Percentiles rank a stretch among this genome's conserved stretches.
These are phyloP conservation scores for Cryptococcus depauperatus DNA, from an alignment of 1,284 basidiomycete genomes.

Conservation along the genomic window DNA sequence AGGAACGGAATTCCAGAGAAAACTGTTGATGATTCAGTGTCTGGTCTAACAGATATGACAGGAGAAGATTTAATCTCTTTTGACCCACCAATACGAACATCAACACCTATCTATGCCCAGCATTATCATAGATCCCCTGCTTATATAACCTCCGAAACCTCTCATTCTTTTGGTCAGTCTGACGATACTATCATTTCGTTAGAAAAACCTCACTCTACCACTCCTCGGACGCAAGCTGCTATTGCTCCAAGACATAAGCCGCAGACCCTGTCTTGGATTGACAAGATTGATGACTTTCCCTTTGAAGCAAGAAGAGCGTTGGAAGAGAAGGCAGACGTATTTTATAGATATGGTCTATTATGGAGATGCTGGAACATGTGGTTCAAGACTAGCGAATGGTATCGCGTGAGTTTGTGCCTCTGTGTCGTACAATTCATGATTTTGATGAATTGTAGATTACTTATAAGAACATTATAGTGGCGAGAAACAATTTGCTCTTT, in stretches of 20 bases:
- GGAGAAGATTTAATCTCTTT: conserved; percentile 18
- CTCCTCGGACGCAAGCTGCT: no score
- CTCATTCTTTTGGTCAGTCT: no score
- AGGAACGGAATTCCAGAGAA: conserved; percentile 2
- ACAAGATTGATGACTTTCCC: conserved; percentile 8
- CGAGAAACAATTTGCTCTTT: conserved; percentile 32
- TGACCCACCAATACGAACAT: conserved; percentile 26
- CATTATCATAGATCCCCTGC: conserved; percentile 13
- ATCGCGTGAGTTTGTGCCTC: conserved; percentile 21
- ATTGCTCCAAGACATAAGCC: not conserved
- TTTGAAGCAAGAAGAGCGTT: conserved; percentile 14
- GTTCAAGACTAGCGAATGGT: conserved; percentile 31
- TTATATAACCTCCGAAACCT: conserved; percentile 27
- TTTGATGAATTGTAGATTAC: conserved; percentile 20
- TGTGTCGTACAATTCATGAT: not conserved
- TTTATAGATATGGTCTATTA: conserved; percentile 33
- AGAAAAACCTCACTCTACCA: no score
- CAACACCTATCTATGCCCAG: conserved; percentile 24
- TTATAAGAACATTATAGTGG: conserved; percentile 32
- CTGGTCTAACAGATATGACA: conserved; percentile 8
- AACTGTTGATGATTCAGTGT: not conserved
- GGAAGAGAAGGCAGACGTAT: conserved; percentile 34
- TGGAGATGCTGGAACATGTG: conserved; percentile 41
- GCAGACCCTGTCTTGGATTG: conserved; percentile 3
- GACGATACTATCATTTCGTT: no score